These are phyloP conservation scores for Brassica napus DNA, from an alignment of 345 rosid genomes.

Conservation along the genomic window DNA sequence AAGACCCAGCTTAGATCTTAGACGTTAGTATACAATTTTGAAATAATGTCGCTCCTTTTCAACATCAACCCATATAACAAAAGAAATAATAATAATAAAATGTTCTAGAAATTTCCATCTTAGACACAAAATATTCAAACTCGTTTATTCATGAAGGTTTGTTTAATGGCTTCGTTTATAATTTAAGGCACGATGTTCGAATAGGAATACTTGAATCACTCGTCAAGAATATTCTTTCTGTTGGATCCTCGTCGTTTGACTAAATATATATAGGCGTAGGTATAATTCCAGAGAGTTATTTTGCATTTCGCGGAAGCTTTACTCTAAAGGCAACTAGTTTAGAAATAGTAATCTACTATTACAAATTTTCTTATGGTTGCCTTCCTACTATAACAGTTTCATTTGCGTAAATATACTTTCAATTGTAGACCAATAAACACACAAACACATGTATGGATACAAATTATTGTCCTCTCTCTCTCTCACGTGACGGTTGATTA, in stretches of 20 bases:
- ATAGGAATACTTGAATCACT: conserved; percentile 1
- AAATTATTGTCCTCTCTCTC: conserved; percentile 7
- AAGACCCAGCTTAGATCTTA: conserved; percentile 26
- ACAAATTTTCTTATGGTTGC: background rate
- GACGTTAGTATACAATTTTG: conserved; percentile 3
- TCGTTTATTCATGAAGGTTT: background rate
- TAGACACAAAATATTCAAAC: background rate
- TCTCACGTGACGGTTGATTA: conserved; percentile 25
- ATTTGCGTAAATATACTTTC: conserved; percentile 14
- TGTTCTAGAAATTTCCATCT: background rate
- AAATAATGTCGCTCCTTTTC: conserved; percentile 12
- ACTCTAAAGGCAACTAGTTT: conserved; percentile 9
- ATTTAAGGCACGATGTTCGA: background rate
- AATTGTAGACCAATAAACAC: background rate
- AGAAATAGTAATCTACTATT: background rate
- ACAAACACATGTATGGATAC: background rate
- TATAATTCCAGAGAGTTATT: background rate
- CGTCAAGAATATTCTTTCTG: background rate
- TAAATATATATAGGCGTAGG: background rate
- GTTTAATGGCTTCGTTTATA: background rate
- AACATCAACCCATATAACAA: background rate
- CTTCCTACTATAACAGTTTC: conserved; percentile 20
- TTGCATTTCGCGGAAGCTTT: conserved; percentile 15
- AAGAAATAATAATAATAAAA: background rate
- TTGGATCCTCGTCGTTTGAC: conserved; percentile 17